Evolutionary conservation across 352 stramenopile species (phyloP).

Genomic region (Blastocystis sp.): DNA sequence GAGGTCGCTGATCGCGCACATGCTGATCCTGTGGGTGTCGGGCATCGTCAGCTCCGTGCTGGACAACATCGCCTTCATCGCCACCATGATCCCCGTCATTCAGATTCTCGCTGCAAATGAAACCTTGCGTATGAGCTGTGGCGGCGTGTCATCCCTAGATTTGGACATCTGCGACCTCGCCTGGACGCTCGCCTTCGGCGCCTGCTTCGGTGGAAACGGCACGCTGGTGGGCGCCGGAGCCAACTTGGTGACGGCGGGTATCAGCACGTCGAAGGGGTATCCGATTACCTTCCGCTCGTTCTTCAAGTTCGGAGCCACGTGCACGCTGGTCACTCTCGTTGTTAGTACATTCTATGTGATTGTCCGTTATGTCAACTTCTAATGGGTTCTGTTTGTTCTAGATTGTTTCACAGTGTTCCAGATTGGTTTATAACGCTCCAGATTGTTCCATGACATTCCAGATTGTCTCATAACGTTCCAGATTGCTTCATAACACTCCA

Average conservation of each 20-base stretch:
- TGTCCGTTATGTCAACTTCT: slow-evolving; percentile 17
- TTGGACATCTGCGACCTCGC: slow-evolving; percentile 77
- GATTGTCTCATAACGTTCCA: not conserved
- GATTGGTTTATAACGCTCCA: not conserved
- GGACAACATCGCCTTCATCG: slow-evolving; percentile 78
- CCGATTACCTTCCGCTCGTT: slow-evolving; percentile 35
- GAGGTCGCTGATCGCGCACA: slow-evolving; percentile 77
- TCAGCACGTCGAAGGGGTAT: slow-evolving; percentile 43
- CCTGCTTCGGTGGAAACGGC: slow-evolving; percentile 79
- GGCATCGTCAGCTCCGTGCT: slow-evolving; percentile 75
- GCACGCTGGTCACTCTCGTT: slow-evolving; percentile 7
- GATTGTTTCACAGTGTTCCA: not conserved
- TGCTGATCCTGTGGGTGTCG: slow-evolving; percentile 78
- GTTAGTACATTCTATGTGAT: slow-evolving; percentile 20
- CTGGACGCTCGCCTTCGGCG: slow-evolving; percentile 78
- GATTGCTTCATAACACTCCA: too few relatives aligned
- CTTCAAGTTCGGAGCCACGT: slow-evolving; percentile 35
- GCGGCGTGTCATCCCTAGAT: not conserved
- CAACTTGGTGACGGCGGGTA: slow-evolving; percentile 79
- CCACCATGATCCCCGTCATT: slow-evolving; percentile 79
- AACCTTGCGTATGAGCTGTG: slow-evolving; percentile 57
- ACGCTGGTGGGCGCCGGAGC: slow-evolving; percentile 78
- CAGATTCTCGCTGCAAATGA: slow-evolving; percentile 77
- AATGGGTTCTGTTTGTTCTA: not conserved
- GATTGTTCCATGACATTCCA: not conserved